Conservation (phyloP, 208 protist species). For the Porcisia hertigi region DNA sequence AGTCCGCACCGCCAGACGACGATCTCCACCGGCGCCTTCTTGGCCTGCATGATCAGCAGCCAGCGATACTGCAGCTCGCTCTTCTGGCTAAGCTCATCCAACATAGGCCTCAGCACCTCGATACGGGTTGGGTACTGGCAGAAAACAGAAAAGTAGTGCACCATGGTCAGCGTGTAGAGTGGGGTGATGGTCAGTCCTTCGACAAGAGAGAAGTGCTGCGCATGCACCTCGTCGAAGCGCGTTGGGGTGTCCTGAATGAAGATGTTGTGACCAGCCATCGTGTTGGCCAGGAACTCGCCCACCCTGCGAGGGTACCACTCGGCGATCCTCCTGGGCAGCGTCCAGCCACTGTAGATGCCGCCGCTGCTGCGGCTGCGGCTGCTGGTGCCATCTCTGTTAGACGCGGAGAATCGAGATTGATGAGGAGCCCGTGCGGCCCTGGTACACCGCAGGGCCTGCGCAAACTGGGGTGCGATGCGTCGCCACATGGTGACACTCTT, state of each 20-base stretch:
- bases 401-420: background rate
- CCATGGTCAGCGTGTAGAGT: slow-evolving; percentile 73
- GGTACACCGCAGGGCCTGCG: background rate
- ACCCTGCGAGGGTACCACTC: slow-evolving; percentile 64
- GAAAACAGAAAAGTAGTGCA: slow-evolving; percentile 86
- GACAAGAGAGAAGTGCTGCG: slow-evolving; percentile 75
- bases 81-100: slow-evolving; percentile 52
- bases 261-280: slow-evolving; percentile 73
- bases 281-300: slow-evolving; percentile 72
- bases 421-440: background rate
- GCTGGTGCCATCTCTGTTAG: background rate
- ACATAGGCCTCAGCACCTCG: slow-evolving; percentile 43
- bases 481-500: background rate
- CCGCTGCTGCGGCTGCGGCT: slow-evolving; percentile 4
- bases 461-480: background rate
- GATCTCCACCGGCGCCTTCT: slow-evolving; percentile 38
- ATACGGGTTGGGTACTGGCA: slow-evolving; percentile 61
- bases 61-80: slow-evolving; percentile 55
- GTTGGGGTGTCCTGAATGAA: slow-evolving; percentile 80
- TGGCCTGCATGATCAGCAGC: slow-evolving; percentile 49
- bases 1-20: slow-evolving; percentile 56
- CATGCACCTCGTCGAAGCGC: slow-evolving; percentile 64
- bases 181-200: slow-evolving; percentile 67
- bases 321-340: slow-evolving; percentile 13
- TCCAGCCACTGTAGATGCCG: background rate